Percentiles rank a stretch among this genome's conserved stretches.
phyloP scores from a whole-genome alignment of 352 stramenopile species.

The Globisporangium nagaii region DNA sequence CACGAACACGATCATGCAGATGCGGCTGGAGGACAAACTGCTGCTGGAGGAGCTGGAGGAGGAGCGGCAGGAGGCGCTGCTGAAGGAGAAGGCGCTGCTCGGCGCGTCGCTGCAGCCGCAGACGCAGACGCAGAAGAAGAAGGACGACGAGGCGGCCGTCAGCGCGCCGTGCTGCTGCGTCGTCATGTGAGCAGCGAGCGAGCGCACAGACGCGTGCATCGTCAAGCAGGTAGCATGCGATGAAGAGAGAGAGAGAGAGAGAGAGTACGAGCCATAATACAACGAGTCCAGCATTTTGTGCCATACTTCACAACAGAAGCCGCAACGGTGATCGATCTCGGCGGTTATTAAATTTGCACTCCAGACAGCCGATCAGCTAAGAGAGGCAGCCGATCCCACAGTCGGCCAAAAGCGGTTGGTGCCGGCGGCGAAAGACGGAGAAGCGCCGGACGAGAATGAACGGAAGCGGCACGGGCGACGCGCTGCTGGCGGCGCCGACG shows the following conservation, averaged over 20 bases:
- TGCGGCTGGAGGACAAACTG: slow-evolving; percentile 58
- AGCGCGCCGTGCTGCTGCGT: slow-evolving; percentile 51
- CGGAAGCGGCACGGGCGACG: not conserved
- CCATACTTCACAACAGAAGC: too few species aligned
- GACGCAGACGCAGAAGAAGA: not conserved
- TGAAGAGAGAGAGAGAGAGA: not conserved
- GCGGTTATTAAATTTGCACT: too few species aligned
- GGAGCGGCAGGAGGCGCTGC: slow-evolving; percentile 42
- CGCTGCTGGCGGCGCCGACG: not conserved
- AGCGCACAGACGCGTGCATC: too few species aligned
- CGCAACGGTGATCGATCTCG: too few species aligned
- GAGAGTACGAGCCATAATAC: not conserved
- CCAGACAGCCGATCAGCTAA: too few species aligned
- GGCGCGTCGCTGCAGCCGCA: slow-evolving; percentile 8
- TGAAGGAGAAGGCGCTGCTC: slow-evolving; percentile 45
- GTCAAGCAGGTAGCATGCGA: not conserved
- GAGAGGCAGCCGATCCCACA: too few species aligned
- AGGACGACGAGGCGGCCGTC: slow-evolving; percentile 15
- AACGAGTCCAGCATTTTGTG: too few species aligned
- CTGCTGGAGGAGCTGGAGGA: slow-evolving; percentile 58
- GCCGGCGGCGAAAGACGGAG: not conserved
- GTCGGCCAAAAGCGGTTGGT: too few species aligned
- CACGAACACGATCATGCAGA: slow-evolving; percentile 52
- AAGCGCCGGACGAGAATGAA: slow-evolving; percentile 1
- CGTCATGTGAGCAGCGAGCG: slow-evolving; percentile 72